Conservation (phyloP, 441 rosid genomes). For the Omphalea diandra region DNA sequence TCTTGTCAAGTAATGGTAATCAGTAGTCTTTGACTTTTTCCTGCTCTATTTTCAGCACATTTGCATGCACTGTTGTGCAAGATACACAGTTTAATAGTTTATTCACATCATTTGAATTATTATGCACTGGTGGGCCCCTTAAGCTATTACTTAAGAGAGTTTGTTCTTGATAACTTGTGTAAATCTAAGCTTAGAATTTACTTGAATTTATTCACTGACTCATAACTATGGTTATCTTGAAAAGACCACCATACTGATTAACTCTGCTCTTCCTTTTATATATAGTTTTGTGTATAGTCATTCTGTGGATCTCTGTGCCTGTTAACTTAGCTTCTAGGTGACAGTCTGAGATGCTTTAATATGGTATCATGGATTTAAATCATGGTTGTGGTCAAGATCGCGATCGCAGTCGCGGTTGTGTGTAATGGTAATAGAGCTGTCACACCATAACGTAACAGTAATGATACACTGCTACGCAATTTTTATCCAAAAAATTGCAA, state of each 20-base stretch:
- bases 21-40: too few relatives aligned
- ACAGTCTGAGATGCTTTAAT: neutral
- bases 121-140: neutral
- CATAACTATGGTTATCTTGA: neutral
- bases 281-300: neutral
- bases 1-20: neutral
- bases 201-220: neutral
- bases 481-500: too few relatives aligned
- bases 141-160: neutral
- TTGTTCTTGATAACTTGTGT: neutral
- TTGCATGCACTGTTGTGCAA: neutral
- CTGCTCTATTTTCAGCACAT: neutral
- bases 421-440: too few relatives aligned
- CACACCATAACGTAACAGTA: too few relatives aligned
- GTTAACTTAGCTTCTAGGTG: constrained; percentile 1
- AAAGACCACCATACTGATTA: neutral
- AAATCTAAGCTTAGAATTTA: neutral
- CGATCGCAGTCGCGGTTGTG: too few relatives aligned
- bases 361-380: too few relatives aligned
- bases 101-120: neutral
- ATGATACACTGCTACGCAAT: too few relatives aligned
- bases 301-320: neutral
- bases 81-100: neutral
- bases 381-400: too few relatives aligned
- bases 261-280: neutral